Evolutionary conservation across 345 rosid species (phyloP), one percentile per base, ranked within the genome.

Genomic region (Aethionema arabicum): DNA sequence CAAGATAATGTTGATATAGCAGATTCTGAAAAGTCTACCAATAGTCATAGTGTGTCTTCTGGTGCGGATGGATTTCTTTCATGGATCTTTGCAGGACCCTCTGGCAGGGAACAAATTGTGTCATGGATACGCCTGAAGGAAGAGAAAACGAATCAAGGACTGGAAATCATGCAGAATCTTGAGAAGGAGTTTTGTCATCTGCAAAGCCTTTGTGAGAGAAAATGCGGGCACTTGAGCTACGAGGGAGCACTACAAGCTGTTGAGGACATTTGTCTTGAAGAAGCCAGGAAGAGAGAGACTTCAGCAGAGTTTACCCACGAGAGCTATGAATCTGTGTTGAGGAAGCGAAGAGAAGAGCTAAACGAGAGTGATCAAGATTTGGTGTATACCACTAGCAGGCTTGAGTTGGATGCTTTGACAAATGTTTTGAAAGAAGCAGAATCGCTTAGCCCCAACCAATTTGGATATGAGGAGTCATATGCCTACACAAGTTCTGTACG

Each of bases 191-290:
- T 82, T 74, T 65, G 66, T 80, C 80, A 82, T 67, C 79, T 93
- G 56, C 87, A 87, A 79, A 80, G 69, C 75, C 82, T 93, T 32
- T 87, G 92, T 46, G 95, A 90, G 77, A 83, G 86, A 64, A 93
- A 93, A 76, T 76, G 78, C 63, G 85, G 84, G 56, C 90, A 79
- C 68, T 67, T 93, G 69, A 84, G 83, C 76, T 87, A 84, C 35
- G 90, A 87, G 76, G 92, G 83, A 75, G 88, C 90, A 38, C 72
- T 93, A 85, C 97, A 87, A 77, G 74, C 80, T 51, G 68, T 90
- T 63, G 96, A 93, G 77, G 83, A 80, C 74, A 87, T 84, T 39
- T 85, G 95, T 69, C 82, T 84, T 64, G 87, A 90, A 72, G 95
- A 87, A 82, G 82, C 84, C 57, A 83, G 87, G 82, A 93, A 67